A percentile compares a stretch with the other conserved stretches of the same genome.
phyloP scores from a whole-genome alignment of 2,329 filamentous ascomycete species.

The Diaporthe vexans region DNA sequence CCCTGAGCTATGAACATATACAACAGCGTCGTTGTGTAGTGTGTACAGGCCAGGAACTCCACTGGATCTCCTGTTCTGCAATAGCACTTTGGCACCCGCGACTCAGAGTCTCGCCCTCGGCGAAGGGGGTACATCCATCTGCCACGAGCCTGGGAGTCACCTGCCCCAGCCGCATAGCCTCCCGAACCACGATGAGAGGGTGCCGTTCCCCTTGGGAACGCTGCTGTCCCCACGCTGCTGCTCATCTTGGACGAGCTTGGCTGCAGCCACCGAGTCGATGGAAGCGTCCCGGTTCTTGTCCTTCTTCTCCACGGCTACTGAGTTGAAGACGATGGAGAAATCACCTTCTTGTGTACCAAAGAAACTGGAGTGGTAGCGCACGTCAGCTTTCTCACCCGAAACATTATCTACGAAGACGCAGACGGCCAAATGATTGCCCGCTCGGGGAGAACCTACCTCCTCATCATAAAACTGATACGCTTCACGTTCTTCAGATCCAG shows the following conservation, averaged over 20 bases:
- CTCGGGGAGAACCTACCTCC: conserved; percentile 71
- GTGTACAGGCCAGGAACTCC: not conserved
- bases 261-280: not conserved
- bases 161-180: conserved; percentile 32
- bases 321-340: conserved; percentile 70
- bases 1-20: too few relatives aligned
- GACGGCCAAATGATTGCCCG: too few relatives aligned
- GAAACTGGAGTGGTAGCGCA: conserved; percentile 67
- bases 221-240: not conserved
- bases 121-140: not conserved
- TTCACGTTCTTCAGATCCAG: conserved; percentile 73
- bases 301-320: conserved; percentile 57
- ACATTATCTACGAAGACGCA: not conserved
- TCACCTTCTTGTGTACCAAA: conserved; percentile 80
- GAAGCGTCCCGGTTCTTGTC: not conserved
- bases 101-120: not conserved
- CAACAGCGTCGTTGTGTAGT: too few relatives aligned
- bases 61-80: not conserved
- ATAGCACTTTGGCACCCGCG: too few relatives aligned
- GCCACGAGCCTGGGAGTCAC: not conserved
- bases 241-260: not conserved
- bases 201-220: not conserved
- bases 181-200: conserved; percentile 28
- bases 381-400: not conserved
- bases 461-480: conserved; percentile 82